Conservation (phyloP, 371 early-diverging fungal genomes). For the Apophysomyces variabilis region DNA sequence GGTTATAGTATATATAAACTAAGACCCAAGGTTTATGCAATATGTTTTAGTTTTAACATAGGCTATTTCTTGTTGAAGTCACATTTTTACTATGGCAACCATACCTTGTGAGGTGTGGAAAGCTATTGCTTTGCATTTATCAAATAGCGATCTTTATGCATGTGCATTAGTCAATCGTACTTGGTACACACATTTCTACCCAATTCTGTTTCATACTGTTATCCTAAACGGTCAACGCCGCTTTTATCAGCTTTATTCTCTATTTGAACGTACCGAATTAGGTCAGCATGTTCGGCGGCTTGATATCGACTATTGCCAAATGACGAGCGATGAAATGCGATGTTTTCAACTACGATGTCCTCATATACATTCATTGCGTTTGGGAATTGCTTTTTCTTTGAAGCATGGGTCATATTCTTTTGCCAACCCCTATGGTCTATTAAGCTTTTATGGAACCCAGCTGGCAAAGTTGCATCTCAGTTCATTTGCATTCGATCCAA, state of each 20-base stretch:
- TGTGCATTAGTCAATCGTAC: neutral
- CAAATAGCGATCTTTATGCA: neutral
- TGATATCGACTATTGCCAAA: slow-evolving; percentile 1
- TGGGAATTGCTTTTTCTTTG: neutral
- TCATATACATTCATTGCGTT: neutral
- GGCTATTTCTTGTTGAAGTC: too few relatives aligned
- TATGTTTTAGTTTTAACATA: too few relatives aligned
- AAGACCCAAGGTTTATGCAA: too few relatives aligned
- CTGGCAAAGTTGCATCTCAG: neutral
- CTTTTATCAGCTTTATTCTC: neutral
- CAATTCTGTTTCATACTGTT: neutral
- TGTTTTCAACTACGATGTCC: neutral
- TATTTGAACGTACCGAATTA: neutral
- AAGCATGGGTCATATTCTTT: neutral
- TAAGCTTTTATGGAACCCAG: neutral
- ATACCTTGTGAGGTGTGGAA: neutral
- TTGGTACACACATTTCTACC: neutral
- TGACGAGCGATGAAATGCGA: neutral
- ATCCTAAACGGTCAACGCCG: neutral
- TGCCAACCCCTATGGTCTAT: neutral
- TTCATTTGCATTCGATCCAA: neutral
- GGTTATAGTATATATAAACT: too few relatives aligned
- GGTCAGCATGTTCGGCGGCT: slow-evolving; percentile 1
- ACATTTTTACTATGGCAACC: neutral
- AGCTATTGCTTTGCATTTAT: neutral